phyloP scores from a whole-genome alignment of 2,329 filamentous ascomycete genomes.

The Coleophoma crateriformis region DNA sequence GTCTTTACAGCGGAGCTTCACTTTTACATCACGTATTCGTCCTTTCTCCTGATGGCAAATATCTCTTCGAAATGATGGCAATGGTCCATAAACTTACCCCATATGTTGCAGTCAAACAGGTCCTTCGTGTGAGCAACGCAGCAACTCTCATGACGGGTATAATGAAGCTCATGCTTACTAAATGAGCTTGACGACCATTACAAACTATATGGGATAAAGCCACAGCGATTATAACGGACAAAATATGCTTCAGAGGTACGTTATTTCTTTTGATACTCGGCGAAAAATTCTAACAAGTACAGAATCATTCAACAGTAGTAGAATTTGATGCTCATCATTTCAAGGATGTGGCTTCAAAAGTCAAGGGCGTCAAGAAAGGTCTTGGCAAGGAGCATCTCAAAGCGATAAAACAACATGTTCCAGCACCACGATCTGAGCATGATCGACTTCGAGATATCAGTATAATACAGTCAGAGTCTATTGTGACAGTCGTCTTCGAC shows the following conservation, averaged over 20 bases:
- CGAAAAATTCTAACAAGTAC: neutral
- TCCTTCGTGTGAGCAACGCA: neutral
- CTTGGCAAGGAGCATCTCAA: neutral
- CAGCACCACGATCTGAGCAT: constrained; percentile 47
- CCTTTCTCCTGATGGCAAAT: neutral
- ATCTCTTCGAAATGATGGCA: neutral
- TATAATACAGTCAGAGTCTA: constrained; percentile 45
- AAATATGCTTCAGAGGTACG: neutral
- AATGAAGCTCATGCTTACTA: neutral
- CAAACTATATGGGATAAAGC: neutral
- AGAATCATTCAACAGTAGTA: neutral
- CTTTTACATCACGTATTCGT: neutral
- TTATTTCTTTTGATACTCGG: neutral
- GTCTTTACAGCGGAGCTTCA: neutral
- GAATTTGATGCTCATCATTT: neutral
- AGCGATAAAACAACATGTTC: constrained; percentile 25
- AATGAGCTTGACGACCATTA: neutral
- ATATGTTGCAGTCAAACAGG: neutral
- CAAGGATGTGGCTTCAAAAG: neutral
- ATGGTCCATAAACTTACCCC: neutral
- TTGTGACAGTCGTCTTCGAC: constrained; percentile 61
- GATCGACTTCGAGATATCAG: constrained; percentile 54
- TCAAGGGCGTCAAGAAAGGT: neutral
- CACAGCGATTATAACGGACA: neutral
- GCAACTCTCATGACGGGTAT: neutral